These are phyloP conservation scores for Schizonepeta tenuifolia DNA, from an alignment of 257 asterid genomes.

Conservation along the genomic window DNA sequence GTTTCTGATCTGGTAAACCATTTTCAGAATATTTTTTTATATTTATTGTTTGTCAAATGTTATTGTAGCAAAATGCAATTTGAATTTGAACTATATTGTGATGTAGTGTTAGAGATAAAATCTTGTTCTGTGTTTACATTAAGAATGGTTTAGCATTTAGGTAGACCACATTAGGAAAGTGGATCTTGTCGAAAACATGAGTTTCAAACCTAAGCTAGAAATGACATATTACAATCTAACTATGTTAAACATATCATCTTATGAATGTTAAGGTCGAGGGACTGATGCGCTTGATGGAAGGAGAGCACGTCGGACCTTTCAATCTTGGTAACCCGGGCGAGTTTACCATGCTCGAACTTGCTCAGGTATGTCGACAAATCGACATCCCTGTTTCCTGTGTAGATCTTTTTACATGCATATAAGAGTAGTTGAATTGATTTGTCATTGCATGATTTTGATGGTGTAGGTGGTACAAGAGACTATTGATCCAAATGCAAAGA, in stretches of 20 bases:
- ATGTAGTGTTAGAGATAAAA: not conserved
- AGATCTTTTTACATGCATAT: no score
- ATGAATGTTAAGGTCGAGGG: conserved; percentile 78
- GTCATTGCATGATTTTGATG: not conserved
- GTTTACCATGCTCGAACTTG: conserved; percentile 98
- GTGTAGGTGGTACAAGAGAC: conserved; percentile 91
- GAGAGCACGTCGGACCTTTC: conserved; percentile 98
- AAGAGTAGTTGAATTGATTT: not conserved
- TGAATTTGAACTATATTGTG: not conserved
- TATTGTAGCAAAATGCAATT: not conserved
- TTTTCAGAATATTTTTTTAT: not conserved
- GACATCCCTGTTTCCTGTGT: no score
- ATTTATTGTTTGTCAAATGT: not conserved
- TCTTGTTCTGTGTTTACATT: conserved; percentile 6
- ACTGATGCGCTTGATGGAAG: conserved; percentile 95
- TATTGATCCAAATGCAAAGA: conserved; percentile 86
- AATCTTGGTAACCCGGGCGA: conserved; percentile 97
- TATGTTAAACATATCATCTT: not conserved
- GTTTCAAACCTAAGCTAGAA: not conserved
- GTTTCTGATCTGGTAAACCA: conserved; percentile 91
- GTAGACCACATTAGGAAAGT: not conserved
- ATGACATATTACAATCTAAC: not conserved
- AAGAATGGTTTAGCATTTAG: not conserved
- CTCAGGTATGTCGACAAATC: conserved; percentile 57
- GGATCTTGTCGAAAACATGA: not conserved